Conservation (phyloP, 306 rosid species). For the Cucurbita ficifolia region DNA sequence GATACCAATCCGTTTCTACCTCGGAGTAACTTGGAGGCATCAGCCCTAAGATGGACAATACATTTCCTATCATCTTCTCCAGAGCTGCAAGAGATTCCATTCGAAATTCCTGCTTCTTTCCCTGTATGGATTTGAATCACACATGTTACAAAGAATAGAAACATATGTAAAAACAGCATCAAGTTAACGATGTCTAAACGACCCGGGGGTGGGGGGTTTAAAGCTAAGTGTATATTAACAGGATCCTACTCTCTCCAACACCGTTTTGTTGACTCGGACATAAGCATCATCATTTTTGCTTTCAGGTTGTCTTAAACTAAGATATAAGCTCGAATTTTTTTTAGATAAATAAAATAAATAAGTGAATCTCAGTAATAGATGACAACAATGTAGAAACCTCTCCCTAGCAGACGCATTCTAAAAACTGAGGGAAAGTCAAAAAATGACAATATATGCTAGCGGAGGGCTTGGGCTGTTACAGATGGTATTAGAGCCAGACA, state of each 20-base stretch:
- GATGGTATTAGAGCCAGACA: too few species aligned
- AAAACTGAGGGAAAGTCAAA: too few species aligned
- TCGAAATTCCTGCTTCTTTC: conserved; percentile 56
- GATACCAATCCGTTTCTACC: conserved; percentile 26
- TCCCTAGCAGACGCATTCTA: too few species aligned
- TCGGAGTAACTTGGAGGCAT: conserved; percentile 57
- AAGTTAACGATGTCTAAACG: not conserved
- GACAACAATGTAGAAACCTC: not conserved
- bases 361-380: not conserved
- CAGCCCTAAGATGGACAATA: conserved; percentile 51
- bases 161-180: not conserved
- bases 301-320: not conserved
- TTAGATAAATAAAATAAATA: not conserved
- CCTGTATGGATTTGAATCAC: conserved; percentile 32
- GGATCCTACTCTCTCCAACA: too few species aligned
- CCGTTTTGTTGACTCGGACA: too few species aligned
- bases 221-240: too few species aligned
- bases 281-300: not conserved
- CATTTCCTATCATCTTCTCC: conserved; percentile 42
- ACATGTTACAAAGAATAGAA: not conserved
- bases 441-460: too few species aligned
- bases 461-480: too few species aligned
- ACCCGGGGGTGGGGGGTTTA: too few species aligned
- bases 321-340: not conserved
- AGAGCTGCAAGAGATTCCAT: conserved; percentile 71